These are phyloP conservation scores for Lasiodiplodia sp. DNA, from an alignment of 2,329 filamentous ascomycete species.

Conservation along the genomic window DNA sequence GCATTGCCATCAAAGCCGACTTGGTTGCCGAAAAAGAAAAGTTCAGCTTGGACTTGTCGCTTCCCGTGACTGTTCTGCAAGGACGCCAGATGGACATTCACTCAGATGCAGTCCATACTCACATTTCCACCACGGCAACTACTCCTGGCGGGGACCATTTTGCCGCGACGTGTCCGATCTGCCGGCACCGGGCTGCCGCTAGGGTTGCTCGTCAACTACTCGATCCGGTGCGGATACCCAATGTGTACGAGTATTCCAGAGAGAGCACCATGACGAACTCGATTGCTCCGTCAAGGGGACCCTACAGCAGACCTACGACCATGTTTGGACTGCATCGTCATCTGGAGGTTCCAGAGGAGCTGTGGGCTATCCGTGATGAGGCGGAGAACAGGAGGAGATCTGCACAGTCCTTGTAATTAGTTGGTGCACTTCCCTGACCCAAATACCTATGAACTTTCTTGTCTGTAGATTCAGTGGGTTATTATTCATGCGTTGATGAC, in stretches of 20 bases:
- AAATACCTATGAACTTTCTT: too few species aligned
- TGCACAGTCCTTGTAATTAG: too few species aligned
- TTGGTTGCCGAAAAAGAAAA: conserved; percentile 39
- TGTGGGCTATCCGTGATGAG: too few species aligned
- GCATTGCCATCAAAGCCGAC: conserved; percentile 38
- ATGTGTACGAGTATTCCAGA: background rate
- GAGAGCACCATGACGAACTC: background rate
- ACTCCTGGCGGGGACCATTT: background rate
- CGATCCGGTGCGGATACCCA: background rate
- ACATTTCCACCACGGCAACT: background rate
- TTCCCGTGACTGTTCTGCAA: background rate
- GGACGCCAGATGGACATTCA: background rate
- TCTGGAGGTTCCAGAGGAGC: too few species aligned
- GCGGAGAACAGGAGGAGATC: too few species aligned
- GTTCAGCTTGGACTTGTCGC: conserved; percentile 37
- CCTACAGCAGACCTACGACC: too few species aligned
- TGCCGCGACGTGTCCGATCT: background rate
- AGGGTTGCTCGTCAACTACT: background rate
- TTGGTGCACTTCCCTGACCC: too few species aligned
- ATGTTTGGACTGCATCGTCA: too few species aligned
- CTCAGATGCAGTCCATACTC: background rate
- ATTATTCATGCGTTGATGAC: too few species aligned
- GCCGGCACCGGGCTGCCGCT: background rate
- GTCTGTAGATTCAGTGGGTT: too few species aligned
- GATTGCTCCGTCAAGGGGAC: background rate